Conservation (phyloP, 202 grass and related monocot genomes). For the Bolboschoenoplectus hybrid region DNA sequence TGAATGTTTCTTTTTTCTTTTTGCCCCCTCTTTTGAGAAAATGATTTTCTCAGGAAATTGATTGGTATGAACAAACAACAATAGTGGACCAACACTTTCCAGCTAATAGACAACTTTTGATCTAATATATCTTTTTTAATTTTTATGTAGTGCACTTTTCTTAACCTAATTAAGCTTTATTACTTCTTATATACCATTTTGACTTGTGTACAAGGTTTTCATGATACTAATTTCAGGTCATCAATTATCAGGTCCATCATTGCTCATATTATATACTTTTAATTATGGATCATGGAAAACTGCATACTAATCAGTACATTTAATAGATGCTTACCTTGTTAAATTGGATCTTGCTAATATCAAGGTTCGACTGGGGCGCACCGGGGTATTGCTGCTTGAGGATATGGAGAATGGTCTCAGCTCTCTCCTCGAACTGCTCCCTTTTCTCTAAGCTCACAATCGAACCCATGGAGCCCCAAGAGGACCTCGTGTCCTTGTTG, state of each 20-base stretch:
- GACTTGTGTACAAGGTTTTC: conserved; percentile 1
- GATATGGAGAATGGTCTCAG: conserved; percentile 93
- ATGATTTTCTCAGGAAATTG: not conserved
- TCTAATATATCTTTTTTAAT: not conserved
- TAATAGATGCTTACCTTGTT: conserved; percentile 48
- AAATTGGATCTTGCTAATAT: conserved; percentile 95
- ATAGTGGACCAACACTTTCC: not conserved
- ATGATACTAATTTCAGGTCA: not conserved
- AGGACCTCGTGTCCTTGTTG: conserved; percentile 82
- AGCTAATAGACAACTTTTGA: not conserved
- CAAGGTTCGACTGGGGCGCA: conserved; percentile 80
- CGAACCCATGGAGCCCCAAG: conserved; percentile 67
- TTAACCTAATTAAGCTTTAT: not conserved
- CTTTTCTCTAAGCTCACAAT: conserved; percentile 96
- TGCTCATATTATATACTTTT: not conserved
- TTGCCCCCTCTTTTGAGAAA: not conserved
- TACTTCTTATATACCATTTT: not conserved
- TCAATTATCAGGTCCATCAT: not conserved
- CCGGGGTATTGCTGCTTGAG: conserved; percentile 90
- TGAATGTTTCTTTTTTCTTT: not conserved
- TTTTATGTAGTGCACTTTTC: not conserved
- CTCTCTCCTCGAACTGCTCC: conserved; percentile 94
- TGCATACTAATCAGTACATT: not conserved
- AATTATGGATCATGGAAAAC: not conserved
- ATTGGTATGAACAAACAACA: not conserved